A percentile compares a stretch with the other conserved stretches of the same genome.
Conservation (phyloP, 2,329 filamentous ascomycete species). For the Chaetomium strumarium region DNA sequence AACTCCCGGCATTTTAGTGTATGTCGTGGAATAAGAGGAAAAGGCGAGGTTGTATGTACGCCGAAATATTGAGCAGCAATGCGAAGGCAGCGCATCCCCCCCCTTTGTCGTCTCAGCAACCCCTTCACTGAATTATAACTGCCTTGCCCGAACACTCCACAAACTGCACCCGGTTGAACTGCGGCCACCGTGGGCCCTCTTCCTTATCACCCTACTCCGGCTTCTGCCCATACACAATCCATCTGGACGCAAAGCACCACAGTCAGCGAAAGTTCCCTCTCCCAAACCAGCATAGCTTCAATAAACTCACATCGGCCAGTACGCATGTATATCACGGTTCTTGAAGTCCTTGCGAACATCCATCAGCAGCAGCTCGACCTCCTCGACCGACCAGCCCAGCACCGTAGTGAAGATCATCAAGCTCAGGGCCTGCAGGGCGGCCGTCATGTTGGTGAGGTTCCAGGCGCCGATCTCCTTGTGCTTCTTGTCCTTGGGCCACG, state of each 20-base stretch:
- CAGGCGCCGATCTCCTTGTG: conserved; percentile 35
- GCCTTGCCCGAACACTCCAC: no score
- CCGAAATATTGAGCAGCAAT: no score
- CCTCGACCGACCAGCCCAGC: conserved; percentile 14
- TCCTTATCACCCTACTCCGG: not conserved
- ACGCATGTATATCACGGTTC: conserved; percentile 8
- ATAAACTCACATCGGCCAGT: conserved; percentile 11
- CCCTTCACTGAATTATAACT: no score
- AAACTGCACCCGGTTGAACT: no score
- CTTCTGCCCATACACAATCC: not conserved
- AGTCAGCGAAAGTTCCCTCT: not conserved
- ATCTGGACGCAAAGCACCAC: not conserved
- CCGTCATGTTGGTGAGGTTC: not conserved
- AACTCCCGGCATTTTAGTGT: no score
- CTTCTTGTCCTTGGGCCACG: conserved; percentile 42
- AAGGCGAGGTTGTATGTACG: no score
- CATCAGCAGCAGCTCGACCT: conserved; percentile 12
- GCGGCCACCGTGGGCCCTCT: no score
- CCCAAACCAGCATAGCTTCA: not conserved
- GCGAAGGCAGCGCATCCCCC: no score
- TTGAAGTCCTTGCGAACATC: conserved; percentile 16
- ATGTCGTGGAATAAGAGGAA: no score
- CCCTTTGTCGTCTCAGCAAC: no score
- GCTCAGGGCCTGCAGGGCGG: conserved; percentile 1
- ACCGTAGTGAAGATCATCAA: conserved; percentile 10